phyloP scores from a whole-genome alignment of 768 basidiomycete genomes.

The Pisolithus sp. region DNA sequence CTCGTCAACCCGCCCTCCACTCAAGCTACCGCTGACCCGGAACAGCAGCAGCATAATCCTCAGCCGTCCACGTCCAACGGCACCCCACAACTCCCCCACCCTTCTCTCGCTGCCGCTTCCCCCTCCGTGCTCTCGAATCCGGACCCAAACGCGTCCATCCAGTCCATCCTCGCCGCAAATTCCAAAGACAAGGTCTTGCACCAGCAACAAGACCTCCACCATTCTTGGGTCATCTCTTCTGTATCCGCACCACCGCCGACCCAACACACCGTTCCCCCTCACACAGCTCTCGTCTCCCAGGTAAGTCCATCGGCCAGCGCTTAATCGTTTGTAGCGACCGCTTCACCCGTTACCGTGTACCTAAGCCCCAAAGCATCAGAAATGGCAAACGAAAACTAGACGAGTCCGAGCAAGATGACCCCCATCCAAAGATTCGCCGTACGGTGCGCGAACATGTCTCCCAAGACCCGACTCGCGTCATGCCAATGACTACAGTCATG shows the following conservation, averaged over 20 bases:
- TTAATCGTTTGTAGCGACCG: conserved; percentile 19
- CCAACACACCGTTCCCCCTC: conserved; percentile 26
- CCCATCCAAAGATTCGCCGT: conserved; percentile 74
- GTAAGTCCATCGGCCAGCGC: conserved; percentile 28
- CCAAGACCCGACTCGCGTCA: conserved; percentile 65
- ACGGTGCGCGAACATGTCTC: conserved; percentile 79
- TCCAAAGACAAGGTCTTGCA: conserved; percentile 26
- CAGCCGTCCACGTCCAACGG: conserved; percentile 21
- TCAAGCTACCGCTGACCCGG: conserved; percentile 21
- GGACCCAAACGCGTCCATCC: conserved; percentile 34
- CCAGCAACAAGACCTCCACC: conserved; percentile 26
- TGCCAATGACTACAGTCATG: conserved; percentile 87
- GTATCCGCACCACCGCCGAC: conserved; percentile 7
- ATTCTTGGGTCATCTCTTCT: conserved; percentile 31
- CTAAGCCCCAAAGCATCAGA: conserved; percentile 30
- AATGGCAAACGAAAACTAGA: conserved; percentile 74
- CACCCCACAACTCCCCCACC: conserved; percentile 22
- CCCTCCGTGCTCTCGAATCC: conserved; percentile 33
- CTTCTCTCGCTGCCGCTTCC: conserved; percentile 23
- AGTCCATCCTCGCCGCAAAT: conserved; percentile 31
- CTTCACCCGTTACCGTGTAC: conserved; percentile 17
- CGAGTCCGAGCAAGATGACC: conserved; percentile 49
- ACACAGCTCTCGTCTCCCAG: conserved; percentile 30
- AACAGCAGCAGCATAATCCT: conserved; percentile 21
- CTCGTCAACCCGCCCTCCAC: conserved; percentile 28